These are phyloP conservation scores for Candida incommunis DNA, from an alignment of 805 yeast species.

Conservation along the genomic window DNA sequence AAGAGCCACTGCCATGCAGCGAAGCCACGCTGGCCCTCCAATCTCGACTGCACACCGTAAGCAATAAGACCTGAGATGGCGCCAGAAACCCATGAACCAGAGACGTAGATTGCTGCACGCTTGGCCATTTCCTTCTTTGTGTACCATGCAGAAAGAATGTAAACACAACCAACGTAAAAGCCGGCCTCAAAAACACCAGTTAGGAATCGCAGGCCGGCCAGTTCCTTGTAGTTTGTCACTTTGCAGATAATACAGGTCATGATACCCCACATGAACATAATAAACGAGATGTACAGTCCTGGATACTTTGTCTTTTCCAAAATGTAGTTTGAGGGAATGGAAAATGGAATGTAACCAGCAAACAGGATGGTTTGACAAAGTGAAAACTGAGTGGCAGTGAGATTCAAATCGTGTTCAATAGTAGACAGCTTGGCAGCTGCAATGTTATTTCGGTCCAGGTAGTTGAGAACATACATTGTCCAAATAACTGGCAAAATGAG, in stretches of 20 bases:
- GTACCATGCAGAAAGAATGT: slow-evolving; percentile 20
- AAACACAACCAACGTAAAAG: slow-evolving; percentile 28
- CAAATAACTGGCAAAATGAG: slow-evolving; percentile 31
- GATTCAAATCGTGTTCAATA: slow-evolving; percentile 25
- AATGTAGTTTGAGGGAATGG: slow-evolving; percentile 24
- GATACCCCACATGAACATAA: slow-evolving; percentile 23
- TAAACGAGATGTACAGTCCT: slow-evolving; percentile 19
- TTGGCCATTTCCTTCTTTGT: slow-evolving; percentile 24
- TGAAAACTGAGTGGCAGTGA: slow-evolving; percentile 29
- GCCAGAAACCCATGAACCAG: slow-evolving; percentile 23
- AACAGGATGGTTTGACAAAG: slow-evolving; percentile 27
- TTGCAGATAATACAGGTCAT: slow-evolving; percentile 23
- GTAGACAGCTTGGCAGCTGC: slow-evolving; percentile 34
- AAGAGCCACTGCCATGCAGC: slow-evolving; percentile 44
- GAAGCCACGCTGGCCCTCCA: slow-evolving; percentile 28
- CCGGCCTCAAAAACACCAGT: slow-evolving; percentile 31
- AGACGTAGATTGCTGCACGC: slow-evolving; percentile 26
- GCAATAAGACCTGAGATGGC: slow-evolving; percentile 25
- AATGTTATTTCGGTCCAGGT: slow-evolving; percentile 32
- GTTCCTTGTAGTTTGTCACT: slow-evolving; percentile 19
- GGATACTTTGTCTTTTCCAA: slow-evolving; percentile 24
- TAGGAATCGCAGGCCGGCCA: slow-evolving; percentile 24
- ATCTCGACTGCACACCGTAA: slow-evolving; percentile 23
- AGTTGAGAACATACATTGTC: slow-evolving; percentile 30
- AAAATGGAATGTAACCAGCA: slow-evolving; percentile 22